Percentiles rank a stretch among this genome's conserved stretches.
Conservation (phyloP, 495 filamentous ascomycete species). For the Podospora australis region DNA sequence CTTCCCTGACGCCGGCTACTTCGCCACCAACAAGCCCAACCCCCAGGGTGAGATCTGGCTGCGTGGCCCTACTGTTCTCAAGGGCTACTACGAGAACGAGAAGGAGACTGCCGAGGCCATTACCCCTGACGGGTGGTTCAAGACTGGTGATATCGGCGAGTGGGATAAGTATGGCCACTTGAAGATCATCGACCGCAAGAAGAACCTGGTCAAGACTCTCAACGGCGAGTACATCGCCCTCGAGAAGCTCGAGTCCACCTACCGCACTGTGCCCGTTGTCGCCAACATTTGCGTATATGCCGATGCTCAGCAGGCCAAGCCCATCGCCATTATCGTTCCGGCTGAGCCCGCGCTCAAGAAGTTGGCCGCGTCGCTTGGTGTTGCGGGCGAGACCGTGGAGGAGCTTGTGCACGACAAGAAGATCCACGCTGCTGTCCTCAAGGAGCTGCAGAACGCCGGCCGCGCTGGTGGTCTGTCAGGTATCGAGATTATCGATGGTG, state of each 20-base stretch:
- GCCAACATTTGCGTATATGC: conserved; percentile 96
- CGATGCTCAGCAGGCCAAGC: conserved; percentile 70
- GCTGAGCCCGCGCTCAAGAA: conserved; percentile 79
- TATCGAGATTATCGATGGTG: conserved; percentile 89
- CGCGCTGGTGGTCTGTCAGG: conserved; percentile 68
- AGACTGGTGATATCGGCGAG: conserved; percentile 91
- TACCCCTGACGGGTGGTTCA: conserved; percentile 85
- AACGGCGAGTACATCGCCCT: conserved; percentile 98
- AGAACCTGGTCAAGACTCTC: conserved; percentile 93
- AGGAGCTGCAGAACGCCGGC: conserved; percentile 72
- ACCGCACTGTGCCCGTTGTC: conserved; percentile 77
- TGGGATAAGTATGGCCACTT: conserved; percentile 77
- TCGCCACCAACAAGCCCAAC: conserved; percentile 71
- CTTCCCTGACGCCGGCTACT: conserved; percentile 89
- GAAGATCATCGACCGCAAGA: conserved; percentile 92
- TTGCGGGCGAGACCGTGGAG: conserved; percentile 66
- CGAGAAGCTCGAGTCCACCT: conserved; percentile 96
- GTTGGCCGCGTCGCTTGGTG: conserved; percentile 64
- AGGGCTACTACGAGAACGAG: conserved; percentile 73
- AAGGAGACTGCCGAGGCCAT: conserved; percentile 73
- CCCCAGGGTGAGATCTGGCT: conserved; percentile 97
- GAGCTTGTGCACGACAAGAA: conserved; percentile 78
- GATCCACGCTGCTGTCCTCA: conserved; percentile 68
- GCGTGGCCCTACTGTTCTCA: conserved; percentile 66
- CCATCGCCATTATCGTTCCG: conserved; percentile 90